Conservation (phyloP, 805 yeast species). For the Suhomyces vadensis region DNA sequence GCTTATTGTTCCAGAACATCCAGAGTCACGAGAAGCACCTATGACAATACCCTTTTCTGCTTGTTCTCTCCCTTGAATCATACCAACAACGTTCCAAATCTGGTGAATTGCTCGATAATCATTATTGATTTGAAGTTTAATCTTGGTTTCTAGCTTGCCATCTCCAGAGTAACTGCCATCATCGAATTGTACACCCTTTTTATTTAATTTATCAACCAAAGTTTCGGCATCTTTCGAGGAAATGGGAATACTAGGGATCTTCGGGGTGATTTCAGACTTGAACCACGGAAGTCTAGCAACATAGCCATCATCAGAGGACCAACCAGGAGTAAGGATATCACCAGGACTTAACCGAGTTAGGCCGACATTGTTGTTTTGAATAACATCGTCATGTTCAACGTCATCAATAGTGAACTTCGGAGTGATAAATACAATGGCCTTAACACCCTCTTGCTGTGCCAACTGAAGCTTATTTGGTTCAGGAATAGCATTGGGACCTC, state of each 20-base stretch:
- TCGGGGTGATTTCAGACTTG: slow-evolving; percentile 56
- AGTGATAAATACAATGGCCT: slow-evolving; percentile 67
- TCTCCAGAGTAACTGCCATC: slow-evolving; percentile 31
- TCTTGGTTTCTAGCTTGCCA: slow-evolving; percentile 11
- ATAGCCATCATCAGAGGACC: slow-evolving; percentile 49
- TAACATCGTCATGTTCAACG: slow-evolving; percentile 33
- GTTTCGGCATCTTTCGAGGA: slow-evolving; percentile 66
- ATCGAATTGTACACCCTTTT: slow-evolving; percentile 23
- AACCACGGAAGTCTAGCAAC: slow-evolving; percentile 43
- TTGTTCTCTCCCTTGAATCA: slow-evolving; percentile 80
- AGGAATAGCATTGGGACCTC: slow-evolving; percentile 31
- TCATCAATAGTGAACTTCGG: slow-evolving; percentile 19
- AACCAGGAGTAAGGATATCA: slow-evolving; percentile 78
- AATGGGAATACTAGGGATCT: slow-evolving; percentile 75
- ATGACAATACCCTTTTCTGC: slow-evolving; percentile 67
- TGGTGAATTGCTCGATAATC: slow-evolving; percentile 57
- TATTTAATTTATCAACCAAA: slow-evolving; percentile 33
- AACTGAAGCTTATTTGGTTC: slow-evolving; percentile 40
- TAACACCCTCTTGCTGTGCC: slow-evolving; percentile 59
- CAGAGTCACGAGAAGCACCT: slow-evolving; percentile 81
- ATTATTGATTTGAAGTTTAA: slow-evolving; percentile 36
- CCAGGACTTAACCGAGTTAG: slow-evolving; percentile 67
- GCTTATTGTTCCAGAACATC: slow-evolving; percentile 70
- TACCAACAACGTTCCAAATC: slow-evolving; percentile 77
- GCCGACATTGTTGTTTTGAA: slow-evolving; percentile 59